These are phyloP conservation scores for Serendipita vermifera DNA, from an alignment of 768 basidiomycete species.

Conservation along the genomic window DNA sequence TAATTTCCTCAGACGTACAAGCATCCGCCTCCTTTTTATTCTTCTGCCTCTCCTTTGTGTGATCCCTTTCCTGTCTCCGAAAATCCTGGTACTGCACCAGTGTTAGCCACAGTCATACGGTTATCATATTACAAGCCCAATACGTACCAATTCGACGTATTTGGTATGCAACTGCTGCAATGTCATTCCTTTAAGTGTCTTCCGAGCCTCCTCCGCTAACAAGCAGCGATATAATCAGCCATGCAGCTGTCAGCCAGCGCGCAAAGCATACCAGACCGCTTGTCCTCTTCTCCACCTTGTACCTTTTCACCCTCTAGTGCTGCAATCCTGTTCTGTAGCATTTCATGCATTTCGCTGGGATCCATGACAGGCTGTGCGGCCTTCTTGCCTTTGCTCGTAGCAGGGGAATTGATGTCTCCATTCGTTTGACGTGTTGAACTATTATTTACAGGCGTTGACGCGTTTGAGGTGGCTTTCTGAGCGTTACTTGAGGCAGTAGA, in stretches of 20 bases:
- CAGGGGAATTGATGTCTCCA: background rate
- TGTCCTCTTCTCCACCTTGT: constrained; percentile 77
- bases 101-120: no score
- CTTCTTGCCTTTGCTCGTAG: constrained; percentile 40
- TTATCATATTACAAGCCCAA: constrained; percentile 16
- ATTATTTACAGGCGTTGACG: background rate
- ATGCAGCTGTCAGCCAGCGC: constrained; percentile 16
- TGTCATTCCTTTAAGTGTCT: constrained; percentile 67
- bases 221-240: constrained; percentile 13
- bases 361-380: constrained; percentile 62
- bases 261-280: constrained; percentile 23
- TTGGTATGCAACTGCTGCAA: constrained; percentile 75
- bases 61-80: constrained; percentile 75
- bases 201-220: constrained; percentile 77
- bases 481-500: background rate
- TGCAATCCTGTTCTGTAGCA: constrained; percentile 76
- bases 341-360: constrained; percentile 78
- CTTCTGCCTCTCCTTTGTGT: constrained; percentile 87
- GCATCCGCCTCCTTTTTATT: constrained; percentile 83
- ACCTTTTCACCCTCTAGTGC: constrained; percentile 81
- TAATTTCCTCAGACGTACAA: constrained; percentile 40
- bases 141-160: constrained; percentile 73
- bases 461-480: background rate
- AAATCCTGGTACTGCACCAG: constrained; percentile 65
- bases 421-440: constrained; percentile 2